Evolutionary conservation across 2,329 filamentous ascomycete genomes (phyloP), one percentile per base, ranked within the genome.

Genomic region (Diatrype stigma): DNA sequence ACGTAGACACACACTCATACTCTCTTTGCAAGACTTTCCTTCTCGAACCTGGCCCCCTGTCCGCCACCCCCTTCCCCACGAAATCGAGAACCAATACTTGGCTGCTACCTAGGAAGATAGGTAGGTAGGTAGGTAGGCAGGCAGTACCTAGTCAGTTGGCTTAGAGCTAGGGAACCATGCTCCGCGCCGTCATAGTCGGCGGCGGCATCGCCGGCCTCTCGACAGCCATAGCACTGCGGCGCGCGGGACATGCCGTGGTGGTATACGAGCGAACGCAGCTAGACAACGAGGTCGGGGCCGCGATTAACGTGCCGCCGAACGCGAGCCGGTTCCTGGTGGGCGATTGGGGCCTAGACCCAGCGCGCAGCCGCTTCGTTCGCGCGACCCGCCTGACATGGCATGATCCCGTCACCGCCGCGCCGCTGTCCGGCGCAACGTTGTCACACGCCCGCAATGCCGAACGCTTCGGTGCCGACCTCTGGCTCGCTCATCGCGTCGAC

Each of bases 401-500:
- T 2, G 40, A 44, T n/a, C 40, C 40, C 22, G 23, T 44, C 22
- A 44, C 40, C 21, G 12, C 40, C 2, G 44, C 6, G 38, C 40
- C 4, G 16, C 44, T 23, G 34, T 38, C 7, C 46, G 51, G 23
- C 28, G 35, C 5, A 22, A 28, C n/a, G 16, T 38, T 28, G 38
- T 54, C 54, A 22, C 58, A 62, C 34, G 42, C 42, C 16, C 48
- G 53, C 19, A 55, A 52, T 3, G 51, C 56, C 19, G 45, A 35
- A 2, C 46, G 55, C n/a, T 62, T 55, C 42, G 60, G 66, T 30
- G 67, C 67, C 2, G 60, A 62, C 10, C 60, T 64, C 3, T 62
- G 66, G 54, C 73, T 67, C 54, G 64, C 69, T 34, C 70, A 75
- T 47, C 63, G 72, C 0, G 71, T 73, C 3, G 72, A 75, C 49